These are phyloP conservation scores for Leishmania turanica DNA, from an alignment of 208 protist genomes.

Conservation along the genomic window DNA sequence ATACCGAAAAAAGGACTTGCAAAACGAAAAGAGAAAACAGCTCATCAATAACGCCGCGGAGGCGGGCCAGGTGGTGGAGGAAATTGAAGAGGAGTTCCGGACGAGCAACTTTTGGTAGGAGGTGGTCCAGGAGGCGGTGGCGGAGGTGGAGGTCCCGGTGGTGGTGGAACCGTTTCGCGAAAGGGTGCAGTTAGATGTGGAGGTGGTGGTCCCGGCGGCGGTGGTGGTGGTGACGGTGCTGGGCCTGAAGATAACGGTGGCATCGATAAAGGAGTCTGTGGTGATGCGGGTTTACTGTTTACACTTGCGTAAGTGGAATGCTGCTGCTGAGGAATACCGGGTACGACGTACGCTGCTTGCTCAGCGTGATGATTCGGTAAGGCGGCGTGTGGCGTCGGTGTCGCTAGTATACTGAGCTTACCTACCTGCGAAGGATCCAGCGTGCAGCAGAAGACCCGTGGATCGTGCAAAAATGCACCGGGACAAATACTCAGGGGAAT, in stretches of 20 bases:
- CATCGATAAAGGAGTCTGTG: not conserved
- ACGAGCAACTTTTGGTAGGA: not conserved
- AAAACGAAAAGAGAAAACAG: not conserved
- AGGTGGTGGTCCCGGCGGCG: constrained; percentile 13
- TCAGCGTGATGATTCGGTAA: not conserved
- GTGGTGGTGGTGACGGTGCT: constrained; percentile 31
- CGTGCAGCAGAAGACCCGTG: constrained; percentile 58
- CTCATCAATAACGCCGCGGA: not conserved
- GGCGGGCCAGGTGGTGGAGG: constrained; percentile 25
- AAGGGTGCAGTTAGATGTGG: not conserved
- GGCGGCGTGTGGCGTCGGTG: not conserved
- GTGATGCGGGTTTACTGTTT: not conserved
- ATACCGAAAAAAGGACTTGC: not conserved
- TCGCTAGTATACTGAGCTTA: constrained; percentile 25
- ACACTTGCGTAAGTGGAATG: not conserved
- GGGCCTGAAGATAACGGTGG: constrained; percentile 1
- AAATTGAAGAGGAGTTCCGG: constrained; percentile 12
- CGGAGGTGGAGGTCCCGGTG: not conserved
- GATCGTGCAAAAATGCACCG: constrained; percentile 52
- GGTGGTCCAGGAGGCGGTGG: constrained; percentile 21
- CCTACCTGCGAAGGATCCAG: constrained; percentile 50
- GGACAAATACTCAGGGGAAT: constrained; percentile 68
- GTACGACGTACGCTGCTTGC: not conserved
- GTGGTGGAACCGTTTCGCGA: constrained; percentile 1
- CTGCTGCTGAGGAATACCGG: not conserved